Conservation (phyloP, 2,329 filamentous ascomycete genomes). For the Fusarium pseudocircinatum region DNA sequence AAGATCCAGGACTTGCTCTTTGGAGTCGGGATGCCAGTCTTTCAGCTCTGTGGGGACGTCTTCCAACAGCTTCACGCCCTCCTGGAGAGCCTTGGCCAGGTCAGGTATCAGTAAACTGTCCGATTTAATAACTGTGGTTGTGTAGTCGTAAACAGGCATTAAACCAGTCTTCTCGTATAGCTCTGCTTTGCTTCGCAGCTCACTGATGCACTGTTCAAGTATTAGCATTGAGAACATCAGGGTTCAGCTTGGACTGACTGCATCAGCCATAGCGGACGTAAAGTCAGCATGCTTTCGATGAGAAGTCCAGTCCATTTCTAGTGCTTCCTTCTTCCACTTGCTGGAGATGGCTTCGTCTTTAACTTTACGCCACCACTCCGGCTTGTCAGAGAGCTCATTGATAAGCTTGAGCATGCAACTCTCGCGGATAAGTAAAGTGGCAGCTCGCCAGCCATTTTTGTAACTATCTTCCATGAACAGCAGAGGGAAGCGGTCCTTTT, state of each 20-base stretch:
- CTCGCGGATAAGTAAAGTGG: neutral
- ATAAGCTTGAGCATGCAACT: neutral
- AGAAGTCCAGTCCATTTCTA: neutral
- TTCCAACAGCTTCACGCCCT: neutral
- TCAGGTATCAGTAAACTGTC: neutral
- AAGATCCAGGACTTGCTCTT: neutral
- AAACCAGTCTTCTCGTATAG: neutral
- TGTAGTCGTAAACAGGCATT: neutral
- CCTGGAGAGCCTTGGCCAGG: neutral
- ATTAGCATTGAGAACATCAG: neutral
- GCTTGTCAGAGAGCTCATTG: neutral
- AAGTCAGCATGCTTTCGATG: neutral
- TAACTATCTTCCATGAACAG: neutral
- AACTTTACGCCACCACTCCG: neutral
- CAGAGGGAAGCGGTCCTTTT: neutral
- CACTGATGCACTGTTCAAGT: neutral
- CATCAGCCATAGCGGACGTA: neutral
- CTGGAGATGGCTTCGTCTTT: neutral
- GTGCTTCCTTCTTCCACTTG: neutral
- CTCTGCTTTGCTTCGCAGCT: neutral
- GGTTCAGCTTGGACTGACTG: neutral
- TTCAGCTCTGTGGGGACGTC: neutral
- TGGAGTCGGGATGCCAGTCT: conserved; percentile 7
- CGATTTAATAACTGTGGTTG: neutral
- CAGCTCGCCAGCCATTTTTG: neutral